These are phyloP conservation scores for Amyloporia xantha DNA, from an alignment of 768 basidiomycete genomes.

Conservation along the genomic window DNA sequence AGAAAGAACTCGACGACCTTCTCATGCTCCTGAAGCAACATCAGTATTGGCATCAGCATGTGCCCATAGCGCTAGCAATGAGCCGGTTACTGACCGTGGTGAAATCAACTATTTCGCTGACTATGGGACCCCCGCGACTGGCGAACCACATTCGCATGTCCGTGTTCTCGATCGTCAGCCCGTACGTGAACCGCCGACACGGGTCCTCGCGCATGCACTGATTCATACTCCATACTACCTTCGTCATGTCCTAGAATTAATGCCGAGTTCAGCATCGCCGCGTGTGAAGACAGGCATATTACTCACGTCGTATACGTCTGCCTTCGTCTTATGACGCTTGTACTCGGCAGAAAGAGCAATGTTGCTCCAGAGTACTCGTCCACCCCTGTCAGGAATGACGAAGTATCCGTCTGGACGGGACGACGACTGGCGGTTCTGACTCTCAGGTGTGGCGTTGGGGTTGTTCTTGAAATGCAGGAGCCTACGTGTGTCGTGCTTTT, in stretches of 20 bases:
- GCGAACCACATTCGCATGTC: not conserved
- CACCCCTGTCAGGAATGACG: not conserved
- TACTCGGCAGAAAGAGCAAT: not conserved
- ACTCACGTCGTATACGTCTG: not conserved
- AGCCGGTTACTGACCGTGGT: not conserved
- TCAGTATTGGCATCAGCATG: no score
- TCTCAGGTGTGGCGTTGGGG: not conserved
- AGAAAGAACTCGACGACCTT: conserved; percentile 2
- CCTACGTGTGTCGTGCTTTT: not conserved
- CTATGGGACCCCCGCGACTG: not conserved
- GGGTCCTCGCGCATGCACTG: not conserved
- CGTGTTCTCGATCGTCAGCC: not conserved
- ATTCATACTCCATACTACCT: not conserved
- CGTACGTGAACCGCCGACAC: not conserved
- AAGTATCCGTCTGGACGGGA: not conserved
- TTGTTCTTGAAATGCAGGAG: not conserved
- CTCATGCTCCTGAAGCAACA: not conserved
- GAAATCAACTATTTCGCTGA: not conserved
- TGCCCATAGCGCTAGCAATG: not conserved
- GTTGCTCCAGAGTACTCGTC: not conserved
- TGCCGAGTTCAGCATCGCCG: not conserved
- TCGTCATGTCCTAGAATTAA: not conserved
- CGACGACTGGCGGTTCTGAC: not conserved
- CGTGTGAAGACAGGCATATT: not conserved
- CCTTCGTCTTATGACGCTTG: not conserved